Percentiles rank a stretch among this genome's conserved stretches.
phyloP scores from a whole-genome alignment of 192 early-diverging fungal species.

The Anaeromyces robustus region DNA sequence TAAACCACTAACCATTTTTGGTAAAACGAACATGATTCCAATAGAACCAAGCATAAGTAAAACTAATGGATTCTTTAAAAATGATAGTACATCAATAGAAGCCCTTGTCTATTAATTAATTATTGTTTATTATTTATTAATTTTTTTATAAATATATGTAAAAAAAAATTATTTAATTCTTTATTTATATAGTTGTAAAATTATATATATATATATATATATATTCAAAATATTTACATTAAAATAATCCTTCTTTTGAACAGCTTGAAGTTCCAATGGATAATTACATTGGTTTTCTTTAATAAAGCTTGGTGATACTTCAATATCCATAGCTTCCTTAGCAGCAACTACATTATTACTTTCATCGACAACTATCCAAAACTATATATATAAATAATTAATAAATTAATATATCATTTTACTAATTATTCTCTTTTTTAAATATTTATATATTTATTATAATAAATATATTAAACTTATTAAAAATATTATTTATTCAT shows the following conservation, averaged over 20 bases:
- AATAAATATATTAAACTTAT: too few species aligned
- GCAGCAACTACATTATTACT: background rate
- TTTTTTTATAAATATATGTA: too few species aligned
- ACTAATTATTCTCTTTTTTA: background rate
- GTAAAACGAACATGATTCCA: background rate
- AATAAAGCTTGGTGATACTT: background rate
- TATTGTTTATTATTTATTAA: too few species aligned
- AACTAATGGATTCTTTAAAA: background rate
- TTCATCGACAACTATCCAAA: background rate
- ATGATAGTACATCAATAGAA: background rate
- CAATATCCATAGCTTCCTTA: background rate
- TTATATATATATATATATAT: too few species aligned
- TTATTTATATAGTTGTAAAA: too few species aligned
- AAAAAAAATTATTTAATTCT: too few species aligned
- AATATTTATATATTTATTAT: background rate
- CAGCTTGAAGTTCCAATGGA: background rate
- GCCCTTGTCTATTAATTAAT: background rate
- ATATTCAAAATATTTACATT: background rate
- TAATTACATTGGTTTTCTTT: background rate
- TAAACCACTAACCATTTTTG: background rate
- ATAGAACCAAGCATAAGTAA: background rate
- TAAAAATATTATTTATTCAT: too few species aligned
- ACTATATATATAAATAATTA: background rate
- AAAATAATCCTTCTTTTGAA: background rate
- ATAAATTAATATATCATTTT: background rate